Conservation (phyloP, 176 grass and related monocot genomes). For the Alopecurus myosuroides region DNA sequence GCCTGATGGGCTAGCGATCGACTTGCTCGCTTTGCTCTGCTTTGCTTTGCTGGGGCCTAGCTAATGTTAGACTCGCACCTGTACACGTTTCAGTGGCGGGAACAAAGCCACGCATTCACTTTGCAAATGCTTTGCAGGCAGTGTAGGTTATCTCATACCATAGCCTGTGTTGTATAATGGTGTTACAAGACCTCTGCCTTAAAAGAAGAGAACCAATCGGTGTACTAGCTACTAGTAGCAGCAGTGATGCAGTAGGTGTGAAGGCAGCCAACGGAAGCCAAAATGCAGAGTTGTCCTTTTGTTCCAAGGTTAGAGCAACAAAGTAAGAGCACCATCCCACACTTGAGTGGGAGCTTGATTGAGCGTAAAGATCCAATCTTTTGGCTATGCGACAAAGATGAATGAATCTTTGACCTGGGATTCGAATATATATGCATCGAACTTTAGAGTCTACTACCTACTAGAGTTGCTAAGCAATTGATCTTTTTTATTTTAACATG, state of each 20-base stretch:
- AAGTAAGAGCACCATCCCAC: conserved; percentile 36
- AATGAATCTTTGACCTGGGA: conserved; percentile 65
- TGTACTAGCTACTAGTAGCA: not conserved
- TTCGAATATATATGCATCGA: conserved; percentile 43
- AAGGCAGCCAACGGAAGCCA: conserved; percentile 5
- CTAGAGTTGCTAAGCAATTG: conserved; percentile 5
- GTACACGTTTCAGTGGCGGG: not conserved
- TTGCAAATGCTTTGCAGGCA: not conserved
- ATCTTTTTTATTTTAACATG: too few species aligned
- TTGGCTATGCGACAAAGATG: conserved; percentile 11
- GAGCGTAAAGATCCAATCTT: conserved; percentile 52
- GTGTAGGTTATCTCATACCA: conserved; percentile 17
- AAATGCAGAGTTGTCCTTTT: not conserved
- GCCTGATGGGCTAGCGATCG: not conserved
- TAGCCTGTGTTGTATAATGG: not conserved
- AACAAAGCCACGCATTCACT: not conserved
- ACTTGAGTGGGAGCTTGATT: conserved; percentile 49
- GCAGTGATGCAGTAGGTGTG: not conserved
- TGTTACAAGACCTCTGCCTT: not conserved
- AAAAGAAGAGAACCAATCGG: not conserved
- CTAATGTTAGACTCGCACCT: not conserved
- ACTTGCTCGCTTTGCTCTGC: not conserved
- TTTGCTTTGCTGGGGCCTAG: conserved; percentile 33
- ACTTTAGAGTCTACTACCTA: conserved; percentile 4
- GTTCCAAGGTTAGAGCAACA: not conserved